Evolutionary conservation across 176 grass and related monocot genomes (phyloP), one percentile per base, ranked within the genome.

Genomic region (Aechmea fasciata): DNA sequence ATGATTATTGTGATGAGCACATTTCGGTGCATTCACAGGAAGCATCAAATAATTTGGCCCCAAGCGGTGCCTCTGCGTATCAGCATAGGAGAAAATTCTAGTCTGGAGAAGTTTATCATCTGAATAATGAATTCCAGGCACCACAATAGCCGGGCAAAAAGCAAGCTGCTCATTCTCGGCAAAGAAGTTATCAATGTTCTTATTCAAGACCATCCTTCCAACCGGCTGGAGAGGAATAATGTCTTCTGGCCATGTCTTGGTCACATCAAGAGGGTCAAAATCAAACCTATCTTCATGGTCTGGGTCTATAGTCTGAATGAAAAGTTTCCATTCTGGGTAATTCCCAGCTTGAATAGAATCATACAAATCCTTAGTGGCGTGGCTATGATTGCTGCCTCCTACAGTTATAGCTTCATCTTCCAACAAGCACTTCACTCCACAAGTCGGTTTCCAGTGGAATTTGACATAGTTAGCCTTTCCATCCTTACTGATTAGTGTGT

Each of bases 91-190:
- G 53, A 96, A 96, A 62, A 91, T 79, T 76, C 91, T 91, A 0
- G 85, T 96, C 72, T 96, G 91, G 10, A 96, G 84, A 52, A 96
- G 74, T 73, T 96, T 96, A 79, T 96, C 91, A 71, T 96, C 91
- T 67, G 91, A 96, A 66, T 96, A 91, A 71, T 96, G 71, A 63
- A 96, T 85, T 72, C 87, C 91, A 74, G 87, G 91, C 55, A 96
- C 87, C 2, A 87, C 79, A 59, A 96, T 79, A 6, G 91, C 82
- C n/a, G 91, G 91, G 75, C 91, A 96, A 62, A 96, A 96, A 67
- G 87, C 91, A 63, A 91, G 88, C 1, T 90, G 85, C 72, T 96
- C 91, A 63, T 96, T 91, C 73, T 91, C 87, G 0, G 79, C 79
- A 18, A 91, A 91, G 80, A 96, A 91, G 41, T 96, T 96, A 13